phyloP scores from a whole-genome alignment of 2,329 filamentous ascomycete genomes.

The Pseudonectria buxi region DNA sequence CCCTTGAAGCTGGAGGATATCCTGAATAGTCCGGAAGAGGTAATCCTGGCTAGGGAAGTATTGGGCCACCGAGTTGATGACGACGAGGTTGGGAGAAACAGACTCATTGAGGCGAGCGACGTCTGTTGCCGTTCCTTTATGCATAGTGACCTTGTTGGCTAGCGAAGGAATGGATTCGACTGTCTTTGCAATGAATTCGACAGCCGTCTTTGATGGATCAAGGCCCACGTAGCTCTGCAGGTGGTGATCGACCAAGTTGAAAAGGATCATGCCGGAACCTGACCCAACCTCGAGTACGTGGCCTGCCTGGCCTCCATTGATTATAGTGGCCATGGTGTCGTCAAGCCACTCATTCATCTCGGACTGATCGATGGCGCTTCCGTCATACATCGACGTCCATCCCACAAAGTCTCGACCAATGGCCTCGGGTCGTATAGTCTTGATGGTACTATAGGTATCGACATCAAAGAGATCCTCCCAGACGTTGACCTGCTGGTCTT shows the following conservation, averaged over 20 bases:
- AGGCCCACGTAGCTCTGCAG: slow-evolving; percentile 22
- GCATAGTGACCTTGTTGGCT: slow-evolving; percentile 6
- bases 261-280: slow-evolving; percentile 26
- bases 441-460: slow-evolving; percentile 9
- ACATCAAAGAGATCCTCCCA: slow-evolving; percentile 16
- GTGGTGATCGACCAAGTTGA: slow-evolving; percentile 14
- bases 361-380: slow-evolving; percentile 14
- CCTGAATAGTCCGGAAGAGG: slow-evolving; percentile 10
- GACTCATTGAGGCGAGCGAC: slow-evolving; percentile 1
- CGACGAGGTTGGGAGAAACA: slow-evolving; percentile 8
- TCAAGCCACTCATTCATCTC: slow-evolving; percentile 29
- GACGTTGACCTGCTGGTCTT: slow-evolving; percentile 9
- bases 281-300: slow-evolving; percentile 25
- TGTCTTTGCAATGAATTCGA: slow-evolving; percentile 12
- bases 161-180: slow-evolving; percentile 8
- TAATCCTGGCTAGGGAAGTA: slow-evolving; percentile 23
- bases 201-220: slow-evolving; percentile 18
- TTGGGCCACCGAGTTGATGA: slow-evolving; percentile 24
- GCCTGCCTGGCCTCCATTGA: slow-evolving; percentile 4
- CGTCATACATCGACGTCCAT: slow-evolving; percentile 29
- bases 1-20: slow-evolving; percentile 2
- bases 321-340: slow-evolving; percentile 19
- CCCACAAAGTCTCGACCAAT: slow-evolving; percentile 23
- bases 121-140: slow-evolving; percentile 16
- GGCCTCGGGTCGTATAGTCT: slow-evolving; percentile 1